A percentile compares a stretch with the other conserved stretches of the same genome.
Conservation (phyloP, 148 eudicot species). For the Vaccinium vitisidaea region DNA sequence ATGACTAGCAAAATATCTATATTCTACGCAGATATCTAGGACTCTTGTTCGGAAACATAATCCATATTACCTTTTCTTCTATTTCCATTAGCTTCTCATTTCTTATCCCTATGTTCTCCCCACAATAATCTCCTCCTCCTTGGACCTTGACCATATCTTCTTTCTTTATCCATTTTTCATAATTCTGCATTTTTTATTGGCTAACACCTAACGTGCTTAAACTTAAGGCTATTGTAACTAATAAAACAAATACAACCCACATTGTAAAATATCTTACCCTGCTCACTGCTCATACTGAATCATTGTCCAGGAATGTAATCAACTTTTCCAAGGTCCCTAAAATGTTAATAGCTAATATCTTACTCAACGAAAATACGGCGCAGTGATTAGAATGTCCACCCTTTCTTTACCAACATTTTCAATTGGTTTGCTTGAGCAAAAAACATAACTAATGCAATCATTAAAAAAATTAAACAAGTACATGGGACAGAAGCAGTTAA, state of each 20-base stretch:
- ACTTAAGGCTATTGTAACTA: not conserved
- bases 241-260: not conserved
- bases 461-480: constrained; percentile 6
- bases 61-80: not conserved
- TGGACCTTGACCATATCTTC: not conserved
- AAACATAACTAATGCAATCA: not conserved
- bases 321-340: not conserved
- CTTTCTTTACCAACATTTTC: not conserved
- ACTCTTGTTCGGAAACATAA: not conserved
- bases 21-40: not conserved
- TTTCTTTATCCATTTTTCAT: not conserved
- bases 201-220: not conserved
- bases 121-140: not conserved
- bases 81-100: constrained; percentile 4
- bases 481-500: not conserved
- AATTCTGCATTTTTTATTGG: not conserved
- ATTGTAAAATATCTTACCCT: not conserved
- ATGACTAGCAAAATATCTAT: not conserved
- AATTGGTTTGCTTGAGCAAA: not conserved
- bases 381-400: not conserved
- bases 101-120: not conserved
- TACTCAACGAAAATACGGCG: not conserved
- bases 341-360: not conserved
- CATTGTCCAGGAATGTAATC: not conserved
- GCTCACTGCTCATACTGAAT: not conserved